Evolutionary conservation across 2,329 filamentous ascomycete genomes (phyloP), one percentile per base, ranked within the genome.

Genomic region (Apiospora saccharicola): DNA sequence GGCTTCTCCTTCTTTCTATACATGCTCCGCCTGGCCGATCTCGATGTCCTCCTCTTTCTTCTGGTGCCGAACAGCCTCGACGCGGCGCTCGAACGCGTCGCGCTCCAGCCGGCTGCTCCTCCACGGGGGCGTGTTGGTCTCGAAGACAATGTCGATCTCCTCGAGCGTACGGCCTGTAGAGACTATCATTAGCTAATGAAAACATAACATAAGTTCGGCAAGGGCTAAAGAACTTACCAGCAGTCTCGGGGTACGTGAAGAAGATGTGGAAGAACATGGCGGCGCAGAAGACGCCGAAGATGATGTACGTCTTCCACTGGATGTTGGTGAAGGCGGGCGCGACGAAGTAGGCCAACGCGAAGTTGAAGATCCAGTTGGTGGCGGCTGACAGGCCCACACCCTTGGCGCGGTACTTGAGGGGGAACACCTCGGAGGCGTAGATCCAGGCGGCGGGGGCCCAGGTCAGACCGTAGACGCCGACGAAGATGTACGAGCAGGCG

Each of bases 101-200:
- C 37, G 22, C 41, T 72, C 70, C 5, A 73, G 53, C 44, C 41
- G 24, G 34, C 41, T 67, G 46, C 53, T 71, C 24, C 30, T 44
- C 73, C 73, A 74, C 16, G 73, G 71, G 2, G 73, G 71, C 34
- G 69, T 86, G 19, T 81, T 73, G n/a, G 81, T 83, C 3, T 85
- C 84, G 76, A 89, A 89, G 53, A 89, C 80, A 0, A 82, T 80
- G 47, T 87, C 84, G 53, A 88, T 87, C 3, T 85, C 86, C 74
- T 88, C 87, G 4, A 88, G 80, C 6, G 85, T 86, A n/a, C 86
- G 81, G 68, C 82, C 80, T 64, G 19, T 16, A 0, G 7, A 2
- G 10, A 61, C 5, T 1, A 22, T 8, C 6, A 30, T 41, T 19
- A 64, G 57, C 8, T 10, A 47, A 22, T 16, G 19, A 2, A 19